Base-by-base conservation (phyloP, 306 rosid genomes). In the Cucurbita argyrosperma region DNA sequence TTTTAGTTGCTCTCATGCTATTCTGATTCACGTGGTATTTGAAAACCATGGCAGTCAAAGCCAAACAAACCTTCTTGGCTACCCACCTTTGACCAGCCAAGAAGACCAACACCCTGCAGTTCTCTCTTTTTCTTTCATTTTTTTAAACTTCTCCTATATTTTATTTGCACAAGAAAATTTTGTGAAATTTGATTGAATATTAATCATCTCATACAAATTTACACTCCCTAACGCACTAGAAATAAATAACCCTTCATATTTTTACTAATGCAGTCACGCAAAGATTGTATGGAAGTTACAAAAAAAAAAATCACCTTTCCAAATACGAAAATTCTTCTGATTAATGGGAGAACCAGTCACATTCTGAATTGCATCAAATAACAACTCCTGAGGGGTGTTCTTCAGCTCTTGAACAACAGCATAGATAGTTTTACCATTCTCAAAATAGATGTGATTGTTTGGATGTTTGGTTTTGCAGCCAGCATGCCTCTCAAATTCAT, bases 391-490 rank as follows among this genome's bases (percentile, higher is more conserved):
- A 42, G 95, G 85, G 47, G 90, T 91, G 84, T 81, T 94, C 88
- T 94, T 91, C 79, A 94, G 88, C 91, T 91, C 99, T 85, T 91
- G 99, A 78, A 91, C 97, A 56, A 83, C 95, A 23, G 90, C 95
- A 79, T 94, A 91, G 70, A 91, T 87, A 83, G 97, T 89, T 84
- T 91, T 91, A 58, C 99, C 99, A 77, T 91, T 91, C 86, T 85
- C 91, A 74, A 91, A 94, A 84, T 87, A 91, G 61, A 94, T 91
- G 86, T 94, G 99, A 80, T 89, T 91, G 77, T 94, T 94, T 13
- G 99, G 96, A 83, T 91, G 97, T 80, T 91, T 94, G 76, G 99
- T 91, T 88, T 94, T 91, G 81, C 91, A 88, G 85, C 95, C 92
- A 57, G 96, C 97, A 72, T 94, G 96, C 55, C 91, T 90, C 83